A percentile compares a stretch with the other conserved stretches of the same genome.
These are phyloP conservation scores for Galeopsis tetrahit DNA, from an alignment of 257 asterid species.

Conservation along the genomic window DNA sequence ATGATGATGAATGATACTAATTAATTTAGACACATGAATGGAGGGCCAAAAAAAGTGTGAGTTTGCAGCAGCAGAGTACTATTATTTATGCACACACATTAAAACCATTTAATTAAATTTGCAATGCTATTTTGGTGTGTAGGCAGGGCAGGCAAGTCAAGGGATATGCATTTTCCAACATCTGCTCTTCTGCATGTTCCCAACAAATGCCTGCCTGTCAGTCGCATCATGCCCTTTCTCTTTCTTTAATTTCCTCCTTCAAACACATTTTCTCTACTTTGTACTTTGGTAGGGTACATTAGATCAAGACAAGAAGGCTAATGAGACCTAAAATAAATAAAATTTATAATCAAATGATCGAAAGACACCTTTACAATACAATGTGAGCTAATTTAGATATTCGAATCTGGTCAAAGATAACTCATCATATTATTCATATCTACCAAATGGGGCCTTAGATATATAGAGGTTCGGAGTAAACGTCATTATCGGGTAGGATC, in stretches of 20 bases:
- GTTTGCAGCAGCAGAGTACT: conserved; percentile 21
- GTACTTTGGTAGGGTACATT: no score
- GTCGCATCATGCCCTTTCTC: conserved; percentile 57
- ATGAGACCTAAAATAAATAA: no score
- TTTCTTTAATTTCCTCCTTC: conserved; percentile 28
- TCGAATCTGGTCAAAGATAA: no score
- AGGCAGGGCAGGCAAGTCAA: background rate
- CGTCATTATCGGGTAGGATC: no score
- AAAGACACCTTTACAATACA: no score
- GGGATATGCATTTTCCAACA: conserved; percentile 50
- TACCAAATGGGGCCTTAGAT: no score
- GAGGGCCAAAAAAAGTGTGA: conserved; percentile 8
- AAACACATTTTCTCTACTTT: conserved; percentile 25
- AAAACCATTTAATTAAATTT: background rate
- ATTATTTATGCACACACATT: background rate
- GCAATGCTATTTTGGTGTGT: conserved; percentile 38
- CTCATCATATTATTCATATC: no score
- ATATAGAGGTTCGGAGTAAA: no score
- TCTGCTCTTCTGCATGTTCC: conserved; percentile 59
- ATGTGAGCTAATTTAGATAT: no score
- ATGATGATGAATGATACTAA: background rate
- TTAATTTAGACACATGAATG: conserved; percentile 8
- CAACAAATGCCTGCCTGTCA: conserved; percentile 57
- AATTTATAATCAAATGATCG: no score
- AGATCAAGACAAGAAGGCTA: no score